A percentile compares a stretch with the other conserved stretches of the same genome.
Evolutionary conservation across 768 basidiomycete species (phyloP).

Genomic region (Termitomyces sp.): DNA sequence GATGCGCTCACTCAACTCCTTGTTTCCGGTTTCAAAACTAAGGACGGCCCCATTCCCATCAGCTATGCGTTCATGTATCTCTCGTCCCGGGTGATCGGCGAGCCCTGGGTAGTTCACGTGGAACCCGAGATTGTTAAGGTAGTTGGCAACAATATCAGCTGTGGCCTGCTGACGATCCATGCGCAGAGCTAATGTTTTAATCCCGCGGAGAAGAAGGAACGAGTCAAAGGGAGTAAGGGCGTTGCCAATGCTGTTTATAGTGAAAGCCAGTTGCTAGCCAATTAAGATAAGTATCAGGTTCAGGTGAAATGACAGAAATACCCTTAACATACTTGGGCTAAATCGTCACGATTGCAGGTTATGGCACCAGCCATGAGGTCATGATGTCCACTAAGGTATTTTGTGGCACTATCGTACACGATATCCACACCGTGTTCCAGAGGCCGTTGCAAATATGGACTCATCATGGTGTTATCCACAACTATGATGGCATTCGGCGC

Average conservation of each 20-base stretch:
- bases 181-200: slow-evolving; percentile 93
- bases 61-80: slow-evolving; percentile 88
- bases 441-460: slow-evolving; percentile 92
- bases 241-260: slow-evolving; percentile 91
- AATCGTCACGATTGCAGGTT: slow-evolving; percentile 84
- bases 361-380: slow-evolving; percentile 99
- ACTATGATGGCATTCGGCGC: slow-evolving; percentile 80
- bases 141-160: slow-evolving; percentile 78
- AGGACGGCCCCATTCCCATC: slow-evolving; percentile 91
- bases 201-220: slow-evolving; percentile 92
- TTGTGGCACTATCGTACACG: slow-evolving; percentile 97
- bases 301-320: background rate
- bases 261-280: slow-evolving; percentile 76
- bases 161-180: slow-evolving; percentile 92
- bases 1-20: slow-evolving; percentile 83
- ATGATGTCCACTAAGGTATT: slow-evolving; percentile 97
- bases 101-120: slow-evolving; percentile 91
- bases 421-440: slow-evolving; percentile 95
- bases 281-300: slow-evolving; percentile 5
- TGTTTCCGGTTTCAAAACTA: slow-evolving; percentile 92
- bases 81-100: slow-evolving; percentile 70
- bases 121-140: slow-evolving; percentile 83
- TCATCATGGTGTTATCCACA: slow-evolving; percentile 99
- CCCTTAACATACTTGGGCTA: slow-evolving; percentile 60
- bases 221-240: slow-evolving; percentile 93